Percentiles rank a stretch among this genome's conserved stretches.
Evolutionary conservation across 192 early-diverging fungal genomes (phyloP).

Genomic region (Linnemannia elongata): DNA sequence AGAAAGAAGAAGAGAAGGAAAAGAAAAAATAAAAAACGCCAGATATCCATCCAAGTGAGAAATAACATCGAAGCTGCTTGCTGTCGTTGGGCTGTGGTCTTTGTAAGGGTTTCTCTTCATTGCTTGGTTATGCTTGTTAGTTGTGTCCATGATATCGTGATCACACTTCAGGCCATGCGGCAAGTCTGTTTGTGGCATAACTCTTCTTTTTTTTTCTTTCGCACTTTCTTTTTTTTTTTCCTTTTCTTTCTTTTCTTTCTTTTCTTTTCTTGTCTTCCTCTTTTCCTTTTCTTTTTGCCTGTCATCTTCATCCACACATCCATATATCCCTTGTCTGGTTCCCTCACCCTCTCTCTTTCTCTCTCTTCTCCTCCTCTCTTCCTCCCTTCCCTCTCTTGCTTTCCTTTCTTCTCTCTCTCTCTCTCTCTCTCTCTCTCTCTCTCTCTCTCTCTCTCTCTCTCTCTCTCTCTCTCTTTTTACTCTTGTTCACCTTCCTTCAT

Average conservation of each 20-base stretch:
- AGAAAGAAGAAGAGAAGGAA: neutral
- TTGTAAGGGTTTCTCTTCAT: neutral
- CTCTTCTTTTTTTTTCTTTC: neutral
- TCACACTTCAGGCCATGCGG: too few relatives aligned
- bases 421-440: neutral
- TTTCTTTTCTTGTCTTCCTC: constrained; percentile 1
- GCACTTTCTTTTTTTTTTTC: neutral
- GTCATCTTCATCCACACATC: neutral
- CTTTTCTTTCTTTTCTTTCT: neutral
- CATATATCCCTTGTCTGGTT: neutral
- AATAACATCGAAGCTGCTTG: neutral
- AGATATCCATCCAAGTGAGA: neutral
- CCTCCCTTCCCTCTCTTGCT: too few relatives aligned
- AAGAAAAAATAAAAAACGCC: neutral
- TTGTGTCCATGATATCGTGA: too few relatives aligned
- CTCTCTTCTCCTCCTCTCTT: too few relatives aligned
- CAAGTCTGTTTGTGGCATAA: neutral
- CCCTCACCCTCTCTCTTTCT: neutral
- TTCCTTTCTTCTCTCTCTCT: too few relatives aligned
- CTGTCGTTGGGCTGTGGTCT: neutral
- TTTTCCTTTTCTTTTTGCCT: neutral
- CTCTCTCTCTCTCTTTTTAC: neutral
- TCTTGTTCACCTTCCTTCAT: neutral
- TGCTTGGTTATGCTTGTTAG: neutral
- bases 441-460: neutral